Conservation (phyloP, 2,329 filamentous ascomycete genomes). For the Fusarium devonianum region DNA sequence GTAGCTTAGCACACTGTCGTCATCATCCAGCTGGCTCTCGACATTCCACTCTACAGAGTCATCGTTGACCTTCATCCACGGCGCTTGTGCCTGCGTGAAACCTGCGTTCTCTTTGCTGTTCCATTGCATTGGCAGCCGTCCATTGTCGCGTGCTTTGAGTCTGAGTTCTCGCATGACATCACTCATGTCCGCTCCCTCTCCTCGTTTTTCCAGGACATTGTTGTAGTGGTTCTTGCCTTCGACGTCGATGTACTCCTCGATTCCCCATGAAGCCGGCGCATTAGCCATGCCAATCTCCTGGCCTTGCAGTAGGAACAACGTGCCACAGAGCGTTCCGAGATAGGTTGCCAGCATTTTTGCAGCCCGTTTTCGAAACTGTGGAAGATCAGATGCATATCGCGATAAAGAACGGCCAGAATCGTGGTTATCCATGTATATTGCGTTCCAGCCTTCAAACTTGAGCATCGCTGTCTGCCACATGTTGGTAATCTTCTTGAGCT, state of each 20-base stretch:
- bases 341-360: constrained; percentile 58
- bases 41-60: constrained; percentile 35
- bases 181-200: constrained; percentile 34
- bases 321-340: constrained; percentile 51
- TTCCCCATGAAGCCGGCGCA: constrained; percentile 50
- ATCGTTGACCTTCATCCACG: constrained; percentile 43
- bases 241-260: constrained; percentile 54
- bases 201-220: constrained; percentile 29
- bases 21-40: constrained; percentile 11
- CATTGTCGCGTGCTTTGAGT: constrained; percentile 42
- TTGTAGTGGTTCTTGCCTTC: constrained; percentile 53
- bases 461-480: constrained; percentile 50
- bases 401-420: constrained; percentile 61
- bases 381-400: constrained; percentile 53
- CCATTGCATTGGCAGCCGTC: constrained; percentile 56
- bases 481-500: constrained; percentile 46
- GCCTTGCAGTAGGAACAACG: constrained; percentile 58
- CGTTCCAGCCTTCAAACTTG: constrained; percentile 54
- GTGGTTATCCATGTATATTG: constrained; percentile 63
- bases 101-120: constrained; percentile 56
- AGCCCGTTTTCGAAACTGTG: constrained; percentile 46
- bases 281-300: constrained; percentile 62
- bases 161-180: constrained; percentile 53
- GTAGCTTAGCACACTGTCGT: constrained; percentile 23
- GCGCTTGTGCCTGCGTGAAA: constrained; percentile 31